Base-by-base conservation (phyloP, 257 asterid genomes). In the Solanum peruvianum region DNA sequence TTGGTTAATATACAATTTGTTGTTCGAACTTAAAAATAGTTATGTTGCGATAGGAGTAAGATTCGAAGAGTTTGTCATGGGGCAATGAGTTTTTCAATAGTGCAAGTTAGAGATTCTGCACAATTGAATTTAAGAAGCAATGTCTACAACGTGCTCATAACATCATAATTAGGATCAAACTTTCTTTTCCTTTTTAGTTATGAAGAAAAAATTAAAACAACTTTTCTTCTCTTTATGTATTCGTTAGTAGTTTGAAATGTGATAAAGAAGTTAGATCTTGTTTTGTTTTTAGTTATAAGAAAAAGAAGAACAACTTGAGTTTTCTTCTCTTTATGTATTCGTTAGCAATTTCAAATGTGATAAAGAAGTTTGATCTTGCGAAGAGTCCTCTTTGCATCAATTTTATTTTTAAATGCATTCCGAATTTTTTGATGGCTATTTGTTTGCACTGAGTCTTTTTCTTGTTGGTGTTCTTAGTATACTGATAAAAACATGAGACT, bases 371-470 rank as follows among this genome's bases (percentile, higher is more conserved):
- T 93, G 89, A 96, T 96, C 84, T 95, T 96, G 14, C 98, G 95
- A 89, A 96, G 91, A 42, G 98, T 96, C 88, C 98, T 88, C 71
- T 93, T 95, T 62, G 98, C 99, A 84, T 96, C 99, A 83, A 96
- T 96, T 76, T 95, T 89, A 86, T 96, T 95, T 88, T 96, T 98
- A 66, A 96, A 96, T 37, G 98, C 96, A 86, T 92, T 96, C 33
- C 95, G 97, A 69, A 95, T 95, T 87, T 95, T 97, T 96, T 95
- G 85, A 96, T 95, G 75, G 99, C 98, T 83, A 93, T 97, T 78
- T 92, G 93, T 47, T 47, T 47, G 56, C 56, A 47, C 14, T 7
- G 14, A 47, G 7, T 47, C 56, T 47, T 47, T 47, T 20, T 13
- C 14, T 47, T 47, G 20, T 14, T 47, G 56, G 18, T 47, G 20